Evolutionary conservation across 352 stramenopile species (phyloP).

Genomic region (Phytophthora quininea): DNA sequence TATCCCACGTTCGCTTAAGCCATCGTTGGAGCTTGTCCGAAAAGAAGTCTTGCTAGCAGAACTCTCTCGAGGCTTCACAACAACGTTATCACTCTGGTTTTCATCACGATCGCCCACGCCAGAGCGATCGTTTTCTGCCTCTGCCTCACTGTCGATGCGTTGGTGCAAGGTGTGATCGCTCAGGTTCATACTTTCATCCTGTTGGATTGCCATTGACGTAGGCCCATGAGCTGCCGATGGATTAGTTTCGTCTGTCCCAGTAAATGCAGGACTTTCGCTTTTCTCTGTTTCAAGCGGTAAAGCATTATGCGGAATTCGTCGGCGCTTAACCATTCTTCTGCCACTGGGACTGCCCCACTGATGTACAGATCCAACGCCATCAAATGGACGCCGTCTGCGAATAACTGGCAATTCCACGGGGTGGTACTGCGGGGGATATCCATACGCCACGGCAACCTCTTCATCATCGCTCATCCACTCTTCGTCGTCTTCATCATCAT

Average conservation of each 20-base stretch:
- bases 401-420: constrained; percentile 27
- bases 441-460: constrained; percentile 29
- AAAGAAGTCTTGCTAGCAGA: constrained; percentile 1
- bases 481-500: constrained; percentile 38
- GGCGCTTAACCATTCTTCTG: constrained; percentile 34
- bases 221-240: too few relatives aligned
- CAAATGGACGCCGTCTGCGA: constrained; percentile 24
- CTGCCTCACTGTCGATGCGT: neutral
- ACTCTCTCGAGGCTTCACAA: constrained; percentile 1
- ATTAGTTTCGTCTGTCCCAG: too few relatives aligned
- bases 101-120: constrained; percentile 9
- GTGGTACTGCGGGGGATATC: constrained; percentile 22
- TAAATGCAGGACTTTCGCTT: neutral
- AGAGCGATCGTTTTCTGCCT: constrained; percentile 11
- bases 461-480: constrained; percentile 43
- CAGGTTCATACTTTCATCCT: constrained; percentile 16
- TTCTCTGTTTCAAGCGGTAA: constrained; percentile 13
- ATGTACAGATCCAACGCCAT: constrained; percentile 26
- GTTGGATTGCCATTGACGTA: too few relatives aligned
- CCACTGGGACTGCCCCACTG: constrained; percentile 26
- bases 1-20: neutral
- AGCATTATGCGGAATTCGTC: constrained; percentile 20
- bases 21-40: neutral
- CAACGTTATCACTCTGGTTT: constrained; percentile 5
- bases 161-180: constrained; percentile 7